A percentile compares a stretch with the other conserved stretches of the same genome.
These are phyloP conservation scores for Stephania yunnanensis DNA, from an alignment of 164 flowering plant species.

Conservation along the genomic window DNA sequence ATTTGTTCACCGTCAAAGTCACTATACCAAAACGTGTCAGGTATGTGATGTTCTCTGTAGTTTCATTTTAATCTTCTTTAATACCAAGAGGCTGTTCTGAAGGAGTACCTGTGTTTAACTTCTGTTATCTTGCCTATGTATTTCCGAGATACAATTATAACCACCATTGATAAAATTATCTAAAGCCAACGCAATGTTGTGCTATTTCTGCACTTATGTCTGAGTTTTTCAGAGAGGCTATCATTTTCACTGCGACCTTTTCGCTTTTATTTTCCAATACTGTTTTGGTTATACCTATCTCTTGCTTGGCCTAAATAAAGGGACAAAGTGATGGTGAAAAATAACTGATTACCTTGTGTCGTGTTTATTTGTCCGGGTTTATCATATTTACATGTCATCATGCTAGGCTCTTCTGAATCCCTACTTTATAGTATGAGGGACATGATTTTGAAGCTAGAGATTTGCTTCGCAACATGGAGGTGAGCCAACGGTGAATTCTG, in stretches of 20 bases:
- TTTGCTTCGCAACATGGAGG: no score
- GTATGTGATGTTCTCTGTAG: constrained; percentile 24
- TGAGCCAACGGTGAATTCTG: no score
- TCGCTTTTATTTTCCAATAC: not conserved
- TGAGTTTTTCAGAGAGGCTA: not conserved
- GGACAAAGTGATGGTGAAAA: not conserved
- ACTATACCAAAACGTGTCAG: constrained; percentile 83
- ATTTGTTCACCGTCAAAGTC: constrained; percentile 77
- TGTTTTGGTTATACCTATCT: not conserved
- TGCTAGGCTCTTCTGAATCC: not conserved
- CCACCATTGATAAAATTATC: not conserved
- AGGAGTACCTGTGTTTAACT: not conserved
- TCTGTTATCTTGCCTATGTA: not conserved
- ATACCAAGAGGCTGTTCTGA: not conserved
- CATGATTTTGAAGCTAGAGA: not conserved
- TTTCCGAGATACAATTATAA: not conserved
- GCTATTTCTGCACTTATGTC: not conserved
- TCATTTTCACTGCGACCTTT: not conserved
- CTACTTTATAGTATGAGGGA: not conserved
- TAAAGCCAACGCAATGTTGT: not conserved
- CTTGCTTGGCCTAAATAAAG: not conserved
- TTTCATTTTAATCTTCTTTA: not conserved
- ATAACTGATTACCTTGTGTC: not conserved
- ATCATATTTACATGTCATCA: not conserved
- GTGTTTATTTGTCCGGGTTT: not conserved